phyloP scores from a whole-genome alignment of 306 rosid species.

The Ormosia emarginata region DNA sequence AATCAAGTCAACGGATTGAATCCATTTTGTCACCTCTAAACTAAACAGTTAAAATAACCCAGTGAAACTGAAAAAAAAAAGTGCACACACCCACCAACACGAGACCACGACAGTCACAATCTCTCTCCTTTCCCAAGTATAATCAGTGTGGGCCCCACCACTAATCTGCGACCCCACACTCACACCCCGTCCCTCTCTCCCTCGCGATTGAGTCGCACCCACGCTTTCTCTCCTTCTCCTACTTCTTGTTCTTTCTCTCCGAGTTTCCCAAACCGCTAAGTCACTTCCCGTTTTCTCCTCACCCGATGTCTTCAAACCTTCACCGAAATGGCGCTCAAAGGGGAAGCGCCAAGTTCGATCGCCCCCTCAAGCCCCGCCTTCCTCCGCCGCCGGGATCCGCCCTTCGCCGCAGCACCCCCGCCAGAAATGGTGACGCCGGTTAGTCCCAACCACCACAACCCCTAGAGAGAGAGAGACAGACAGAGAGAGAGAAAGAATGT shows the following conservation, averaged over 20 bases:
- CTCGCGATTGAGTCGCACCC: background rate
- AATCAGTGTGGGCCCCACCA: background rate
- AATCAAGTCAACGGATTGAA: too few relatives aligned
- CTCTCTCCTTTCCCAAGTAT: background rate
- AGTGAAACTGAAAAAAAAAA: too few relatives aligned
- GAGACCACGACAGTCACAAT: background rate
- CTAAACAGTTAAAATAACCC: too few relatives aligned
- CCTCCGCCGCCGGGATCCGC: slow-evolving; percentile 42
- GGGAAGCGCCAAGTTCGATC: slow-evolving; percentile 42
- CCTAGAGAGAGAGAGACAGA: background rate
- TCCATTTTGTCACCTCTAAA: too few relatives aligned
- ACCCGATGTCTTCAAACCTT: slow-evolving; percentile 32
- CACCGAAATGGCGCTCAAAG: slow-evolving; percentile 38
- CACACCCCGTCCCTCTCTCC: background rate
- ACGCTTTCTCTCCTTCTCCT: background rate
- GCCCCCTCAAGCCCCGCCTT: slow-evolving; percentile 31
- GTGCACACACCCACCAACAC: background rate
- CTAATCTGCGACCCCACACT: slow-evolving; percentile 7
- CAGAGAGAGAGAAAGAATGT: background rate
- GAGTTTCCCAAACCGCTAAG: background rate
- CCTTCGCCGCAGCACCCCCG: slow-evolving; percentile 31
- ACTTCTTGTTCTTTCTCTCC: background rate
- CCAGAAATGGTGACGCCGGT: slow-evolving; percentile 42
- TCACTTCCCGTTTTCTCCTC: background rate
- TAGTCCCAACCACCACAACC: slow-evolving; percentile 14